Percentiles rank a stretch among this genome's conserved stretches.
These are phyloP conservation scores for Colletotrichum lini DNA, from an alignment of 2,329 filamentous ascomycete genomes.

Conservation along the genomic window DNA sequence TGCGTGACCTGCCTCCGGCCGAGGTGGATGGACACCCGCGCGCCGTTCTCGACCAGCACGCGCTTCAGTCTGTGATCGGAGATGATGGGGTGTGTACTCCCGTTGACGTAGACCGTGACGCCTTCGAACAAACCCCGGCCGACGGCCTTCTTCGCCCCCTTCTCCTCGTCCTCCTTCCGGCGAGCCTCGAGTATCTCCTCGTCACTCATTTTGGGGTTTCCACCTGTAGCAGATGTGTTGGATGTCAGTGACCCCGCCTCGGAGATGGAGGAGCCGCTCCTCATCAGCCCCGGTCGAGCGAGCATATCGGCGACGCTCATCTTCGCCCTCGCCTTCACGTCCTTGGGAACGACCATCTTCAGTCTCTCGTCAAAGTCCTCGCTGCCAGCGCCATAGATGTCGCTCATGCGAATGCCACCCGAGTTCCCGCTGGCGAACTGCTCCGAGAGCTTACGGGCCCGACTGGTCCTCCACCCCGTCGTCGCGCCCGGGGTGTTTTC, in stretches of 20 bases:
- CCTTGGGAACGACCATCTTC: constrained; percentile 60
- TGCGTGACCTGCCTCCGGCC: constrained; percentile 85
- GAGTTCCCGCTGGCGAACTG: constrained; percentile 75
- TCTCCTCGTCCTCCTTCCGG: constrained; percentile 66
- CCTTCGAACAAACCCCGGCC: constrained; percentile 74
- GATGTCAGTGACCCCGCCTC: constrained; percentile 20
- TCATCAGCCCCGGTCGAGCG: constrained; percentile 61
- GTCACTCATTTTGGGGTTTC: constrained; percentile 42
- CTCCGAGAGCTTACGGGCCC: constrained; percentile 76
- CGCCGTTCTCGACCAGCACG: constrained; percentile 82
- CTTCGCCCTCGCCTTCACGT: constrained; percentile 55
- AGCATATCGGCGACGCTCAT: constrained; percentile 70
- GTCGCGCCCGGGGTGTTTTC: constrained; percentile 73
- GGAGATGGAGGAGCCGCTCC: constrained; percentile 39
- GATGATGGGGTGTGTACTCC: constrained; percentile 83
- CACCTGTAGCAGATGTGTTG: neutral
- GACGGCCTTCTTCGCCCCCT: constrained; percentile 51
- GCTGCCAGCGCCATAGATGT: constrained; percentile 76
- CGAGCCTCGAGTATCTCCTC: constrained; percentile 49
- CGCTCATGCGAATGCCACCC: constrained; percentile 72
- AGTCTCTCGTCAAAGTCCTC: constrained; percentile 65
- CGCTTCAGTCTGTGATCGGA: constrained; percentile 91
- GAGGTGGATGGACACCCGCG: constrained; percentile 77
- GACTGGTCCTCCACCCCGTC: constrained; percentile 79
- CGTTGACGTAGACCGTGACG: constrained; percentile 87